Evolutionary conservation across 1,284 basidiomycete species (phyloP).

Genomic region (Sporisorium sorghi): DNA sequence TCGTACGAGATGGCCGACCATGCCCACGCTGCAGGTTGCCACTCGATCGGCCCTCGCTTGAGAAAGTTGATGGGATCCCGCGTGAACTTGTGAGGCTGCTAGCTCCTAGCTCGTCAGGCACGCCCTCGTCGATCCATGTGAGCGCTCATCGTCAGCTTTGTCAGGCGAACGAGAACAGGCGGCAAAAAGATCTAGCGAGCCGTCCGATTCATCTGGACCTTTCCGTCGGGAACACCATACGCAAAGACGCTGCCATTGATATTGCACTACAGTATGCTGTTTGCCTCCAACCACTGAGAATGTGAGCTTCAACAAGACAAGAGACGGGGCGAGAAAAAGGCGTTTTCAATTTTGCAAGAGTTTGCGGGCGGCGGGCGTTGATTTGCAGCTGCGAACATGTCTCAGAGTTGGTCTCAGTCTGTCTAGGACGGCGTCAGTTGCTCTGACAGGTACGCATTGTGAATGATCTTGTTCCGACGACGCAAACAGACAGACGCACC

Average conservation of each 20-base stretch:
- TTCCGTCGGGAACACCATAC: neutral
- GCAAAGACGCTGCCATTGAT: neutral
- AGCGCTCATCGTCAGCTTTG: neutral
- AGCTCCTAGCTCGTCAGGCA: neutral
- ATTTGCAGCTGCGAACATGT: neutral
- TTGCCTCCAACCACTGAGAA: too few relatives aligned
- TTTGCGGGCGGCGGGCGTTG: neutral
- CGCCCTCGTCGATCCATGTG: too few relatives aligned
- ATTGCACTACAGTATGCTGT: too few relatives aligned
- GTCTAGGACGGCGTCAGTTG: neutral
- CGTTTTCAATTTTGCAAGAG: neutral
- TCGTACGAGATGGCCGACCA: neutral
- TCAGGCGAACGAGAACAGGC: too few relatives aligned
- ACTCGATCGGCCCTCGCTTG: neutral
- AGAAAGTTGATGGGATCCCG: neutral
- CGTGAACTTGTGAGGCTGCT: neutral
- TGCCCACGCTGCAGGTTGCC: too few relatives aligned
- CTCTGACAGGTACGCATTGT: neutral
- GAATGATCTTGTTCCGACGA: neutral
- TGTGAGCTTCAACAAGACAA: neutral
- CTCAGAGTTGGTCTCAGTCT: constrained; percentile 8
- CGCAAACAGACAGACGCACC: neutral
- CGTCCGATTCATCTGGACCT: neutral
- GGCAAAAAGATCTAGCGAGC: neutral
- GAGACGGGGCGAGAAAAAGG: too few relatives aligned